Conservation (phyloP, 2,329 filamentous ascomycete species). For the Rhynchosporium secalis region DNA sequence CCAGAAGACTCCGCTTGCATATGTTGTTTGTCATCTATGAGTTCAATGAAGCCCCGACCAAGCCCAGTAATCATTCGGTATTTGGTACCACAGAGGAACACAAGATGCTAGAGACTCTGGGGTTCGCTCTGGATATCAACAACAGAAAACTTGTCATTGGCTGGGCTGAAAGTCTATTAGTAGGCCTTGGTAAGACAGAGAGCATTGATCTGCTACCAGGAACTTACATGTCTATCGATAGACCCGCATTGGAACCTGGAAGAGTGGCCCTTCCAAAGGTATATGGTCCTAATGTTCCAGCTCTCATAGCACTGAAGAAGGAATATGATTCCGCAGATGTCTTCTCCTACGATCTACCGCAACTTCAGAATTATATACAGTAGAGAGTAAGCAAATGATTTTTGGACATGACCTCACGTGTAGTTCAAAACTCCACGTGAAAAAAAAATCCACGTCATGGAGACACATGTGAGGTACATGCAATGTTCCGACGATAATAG, state of each 20-base stretch:
- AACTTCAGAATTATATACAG: slow-evolving; percentile 17
- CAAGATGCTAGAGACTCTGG: slow-evolving; percentile 42
- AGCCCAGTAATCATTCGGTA: slow-evolving; percentile 32
- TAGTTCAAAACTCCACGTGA: neutral
- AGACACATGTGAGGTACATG: no score
- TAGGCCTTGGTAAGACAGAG: slow-evolving; percentile 31
- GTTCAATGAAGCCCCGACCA: slow-evolving; percentile 32
- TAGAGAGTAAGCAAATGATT: neutral
- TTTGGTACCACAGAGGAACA: slow-evolving; percentile 40
- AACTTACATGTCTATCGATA: slow-evolving; percentile 40
- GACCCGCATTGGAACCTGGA: slow-evolving; percentile 14
- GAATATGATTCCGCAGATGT: slow-evolving; percentile 42
- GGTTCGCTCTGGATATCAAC: slow-evolving; percentile 31
- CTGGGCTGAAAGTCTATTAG: slow-evolving; percentile 30
- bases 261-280: slow-evolving; percentile 35
- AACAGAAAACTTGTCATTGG: slow-evolving; percentile 31
- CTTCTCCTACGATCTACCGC: slow-evolving; percentile 42
- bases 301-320: slow-evolving; percentile 36
- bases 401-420: neutral
- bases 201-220: slow-evolving; percentile 36
- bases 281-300: slow-evolving; percentile 37
- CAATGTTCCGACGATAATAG: no score
- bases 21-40: slow-evolving; percentile 37
- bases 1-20: slow-evolving; percentile 35
- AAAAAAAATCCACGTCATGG: neutral